Percentiles rank a stretch among this genome's conserved stretches.
These are phyloP conservation scores for Cytospora piceae DNA, from an alignment of 2,329 filamentous ascomycete species.

Conservation along the genomic window DNA sequence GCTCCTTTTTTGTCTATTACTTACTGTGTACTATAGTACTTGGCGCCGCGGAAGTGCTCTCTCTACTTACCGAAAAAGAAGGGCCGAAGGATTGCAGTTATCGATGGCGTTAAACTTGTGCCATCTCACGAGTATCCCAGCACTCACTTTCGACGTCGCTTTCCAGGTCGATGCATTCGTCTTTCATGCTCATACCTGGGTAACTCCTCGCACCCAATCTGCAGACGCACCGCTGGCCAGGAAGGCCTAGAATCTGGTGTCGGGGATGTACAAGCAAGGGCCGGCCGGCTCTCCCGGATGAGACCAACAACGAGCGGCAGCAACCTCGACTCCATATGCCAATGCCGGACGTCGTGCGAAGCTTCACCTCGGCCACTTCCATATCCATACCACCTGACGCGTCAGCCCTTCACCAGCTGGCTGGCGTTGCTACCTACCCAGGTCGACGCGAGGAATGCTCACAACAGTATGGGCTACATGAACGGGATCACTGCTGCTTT, in stretches of 20 bases:
- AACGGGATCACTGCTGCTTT: slow-evolving; percentile 1
- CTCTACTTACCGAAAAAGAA: not conserved
- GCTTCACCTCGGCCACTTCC: slow-evolving; percentile 7
- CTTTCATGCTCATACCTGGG: slow-evolving; percentile 32
- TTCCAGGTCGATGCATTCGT: slow-evolving; percentile 34
- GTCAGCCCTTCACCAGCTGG: slow-evolving; percentile 28
- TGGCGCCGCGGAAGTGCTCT: not conserved
- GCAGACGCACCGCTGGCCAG: slow-evolving; percentile 27
- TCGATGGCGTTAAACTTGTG: not conserved
- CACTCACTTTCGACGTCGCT: slow-evolving; percentile 14
- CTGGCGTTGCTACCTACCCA: slow-evolving; percentile 28
- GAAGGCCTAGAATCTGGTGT: slow-evolving; percentile 32
- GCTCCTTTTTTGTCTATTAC: not conserved
- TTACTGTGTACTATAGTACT: not conserved
- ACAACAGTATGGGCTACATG: slow-evolving; percentile 1
- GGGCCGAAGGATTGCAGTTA: not conserved
- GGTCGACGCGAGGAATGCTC: slow-evolving; percentile 25
- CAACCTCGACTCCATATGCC: too few relatives aligned
- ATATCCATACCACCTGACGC: slow-evolving; percentile 17
- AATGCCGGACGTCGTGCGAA: too few relatives aligned
- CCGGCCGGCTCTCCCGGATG: slow-evolving; percentile 27
- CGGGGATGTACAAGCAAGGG: slow-evolving; percentile 30
- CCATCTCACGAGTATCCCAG: not conserved
- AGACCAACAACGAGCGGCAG: slow-evolving; percentile 27
- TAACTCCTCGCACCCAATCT: slow-evolving; percentile 30